Evolutionary conservation across 1,139 yeast genomes (phyloP), one percentile per base, ranked within the genome.

Genomic region (Pneumocystis murina): DNA sequence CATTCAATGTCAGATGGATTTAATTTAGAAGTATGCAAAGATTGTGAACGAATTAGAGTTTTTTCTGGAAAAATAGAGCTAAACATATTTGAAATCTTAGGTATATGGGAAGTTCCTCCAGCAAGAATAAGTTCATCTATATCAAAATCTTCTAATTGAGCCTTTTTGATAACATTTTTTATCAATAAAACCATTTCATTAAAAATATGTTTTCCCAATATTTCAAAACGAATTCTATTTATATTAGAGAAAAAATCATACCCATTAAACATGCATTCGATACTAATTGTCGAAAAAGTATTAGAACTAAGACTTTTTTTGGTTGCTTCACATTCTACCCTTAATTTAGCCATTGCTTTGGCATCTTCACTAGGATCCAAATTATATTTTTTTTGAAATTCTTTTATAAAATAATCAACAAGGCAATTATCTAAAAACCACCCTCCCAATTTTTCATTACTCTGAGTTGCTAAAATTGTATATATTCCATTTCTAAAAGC

Each of bases 291-390:
- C 60, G 97, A 86, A 62, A 91, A 79, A 71, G 85, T 85, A 64
- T 94, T 95, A 75, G 92, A 91, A 62, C 96, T 87, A 72, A 92
- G 80, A 58, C 98, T 92, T 79, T 88, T 89, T 80, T 91, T 90
- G 67, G 94, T 89, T 65, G 84, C 79, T 73, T 87, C 86, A 66
- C 95, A 82, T 75, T 91, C 96, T 67, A 87, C 85, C 74, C 81
- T 82, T 74, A 92, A 83, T 79, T 92, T 92, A 69, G 98, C 95
- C 71, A 87, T 73, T 38, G 97, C 88, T 75, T 95, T 86, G 63
- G 86, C 84, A 67, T 78, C 79, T 76, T 87, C 84, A 6, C 63
- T 62, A 72, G 97, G 95, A 76, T 91, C 86, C 65, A 84, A 80
- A 74, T 86, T 81, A 79, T 79, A 82, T 78, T 90, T 89, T 82